Base-by-base conservation (phyloP, 805 yeast species). In the Phaffomyces thermotolerans region DNA sequence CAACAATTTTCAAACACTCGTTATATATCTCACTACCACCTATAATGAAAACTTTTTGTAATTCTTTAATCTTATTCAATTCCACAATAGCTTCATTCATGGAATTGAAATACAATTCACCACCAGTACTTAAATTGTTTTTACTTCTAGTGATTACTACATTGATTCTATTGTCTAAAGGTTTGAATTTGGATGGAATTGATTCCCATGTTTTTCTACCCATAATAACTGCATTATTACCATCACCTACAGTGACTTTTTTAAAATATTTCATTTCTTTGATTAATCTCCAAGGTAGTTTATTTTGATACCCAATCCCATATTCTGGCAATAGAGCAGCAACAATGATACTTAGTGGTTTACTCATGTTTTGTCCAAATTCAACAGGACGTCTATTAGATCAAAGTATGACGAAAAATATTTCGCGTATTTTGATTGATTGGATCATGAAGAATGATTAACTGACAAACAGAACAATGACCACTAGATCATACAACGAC, bases 171-270 rank as follows among this genome's bases (percentile, higher is more conserved):
- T 71, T 77, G 3, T 82, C 81, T 37, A 93, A 69, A 0, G 99
- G 99, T 49, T 95, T 70, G 65, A 88, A 93, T 58, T 74, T 80
- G 2, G 64, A 48, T 0, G 99, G 98, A 29, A 93, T 90, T 8
- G 95, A 85, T 29, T 89, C 93, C 95, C 97, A 93, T 2, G 98
- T 91, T 58, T 81, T 84, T 46, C 97, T 73, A 13, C 99, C 99
- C 99, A 93, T 93, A 4, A 93, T 72, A 13, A 93, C 98, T 0
- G 86, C 95, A 58, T 88, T 87, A 24, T 70, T 62, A 8, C 51
- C 52, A 0, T 64, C 62, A 8, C 53, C 51, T 3, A 79, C 64
- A 0, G 99, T 93, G 14, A 87, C 81, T 45, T 78, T 76, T 48
- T 76, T 74, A 68, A 93, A 93, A 59, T 80, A 93, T 58, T 79